Percentiles rank a stretch among this genome's conserved stretches.
Conservation (phyloP, 371 early-diverging fungal species). For the Neoconidiobolus thromboides region DNA sequence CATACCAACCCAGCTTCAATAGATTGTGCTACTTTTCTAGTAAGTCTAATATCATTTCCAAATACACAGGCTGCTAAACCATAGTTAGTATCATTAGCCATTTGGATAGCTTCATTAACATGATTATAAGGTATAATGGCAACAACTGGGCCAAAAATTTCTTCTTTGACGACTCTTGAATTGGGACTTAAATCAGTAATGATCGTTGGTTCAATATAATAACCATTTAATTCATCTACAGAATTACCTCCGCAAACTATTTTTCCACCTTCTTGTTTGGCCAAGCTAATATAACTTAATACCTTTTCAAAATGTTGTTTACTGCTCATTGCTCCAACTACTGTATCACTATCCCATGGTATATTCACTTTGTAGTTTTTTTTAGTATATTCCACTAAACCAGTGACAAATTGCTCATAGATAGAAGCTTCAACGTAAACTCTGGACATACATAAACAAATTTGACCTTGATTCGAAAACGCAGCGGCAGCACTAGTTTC, state of each 20-base stretch:
- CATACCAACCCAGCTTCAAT: slow-evolving; percentile 39
- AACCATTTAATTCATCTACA: slow-evolving; percentile 19
- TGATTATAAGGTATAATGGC: slow-evolving; percentile 47
- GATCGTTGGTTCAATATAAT: slow-evolving; percentile 7
- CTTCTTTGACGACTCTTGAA: slow-evolving; percentile 52
- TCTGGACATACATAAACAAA: slow-evolving; percentile 37
- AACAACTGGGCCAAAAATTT: slow-evolving; percentile 74
- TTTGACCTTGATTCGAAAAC: slow-evolving; percentile 57
- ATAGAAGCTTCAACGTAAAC: slow-evolving; percentile 44
- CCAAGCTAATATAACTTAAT: slow-evolving; percentile 35
- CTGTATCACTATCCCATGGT: slow-evolving; percentile 24
- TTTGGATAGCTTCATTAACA: slow-evolving; percentile 40
- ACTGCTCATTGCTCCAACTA: slow-evolving; percentile 39
- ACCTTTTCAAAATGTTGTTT: slow-evolving; percentile 48
- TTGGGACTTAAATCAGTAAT: slow-evolving; percentile 12
- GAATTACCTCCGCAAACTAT: slow-evolving; percentile 25
- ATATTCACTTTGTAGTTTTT: slow-evolving; percentile 36
- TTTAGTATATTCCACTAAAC: slow-evolving; percentile 17
- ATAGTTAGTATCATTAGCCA: slow-evolving; percentile 51
- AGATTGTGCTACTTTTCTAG: slow-evolving; percentile 33
- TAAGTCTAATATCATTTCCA: slow-evolving; percentile 36
- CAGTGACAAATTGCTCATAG: slow-evolving; percentile 30
- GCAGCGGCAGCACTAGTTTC: slow-evolving; percentile 26
- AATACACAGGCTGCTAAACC: slow-evolving; percentile 66
- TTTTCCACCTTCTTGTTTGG: slow-evolving; percentile 39